Evolutionary conservation across 1,139 yeast genomes (phyloP).

Genomic region (Pichia sp.): DNA sequence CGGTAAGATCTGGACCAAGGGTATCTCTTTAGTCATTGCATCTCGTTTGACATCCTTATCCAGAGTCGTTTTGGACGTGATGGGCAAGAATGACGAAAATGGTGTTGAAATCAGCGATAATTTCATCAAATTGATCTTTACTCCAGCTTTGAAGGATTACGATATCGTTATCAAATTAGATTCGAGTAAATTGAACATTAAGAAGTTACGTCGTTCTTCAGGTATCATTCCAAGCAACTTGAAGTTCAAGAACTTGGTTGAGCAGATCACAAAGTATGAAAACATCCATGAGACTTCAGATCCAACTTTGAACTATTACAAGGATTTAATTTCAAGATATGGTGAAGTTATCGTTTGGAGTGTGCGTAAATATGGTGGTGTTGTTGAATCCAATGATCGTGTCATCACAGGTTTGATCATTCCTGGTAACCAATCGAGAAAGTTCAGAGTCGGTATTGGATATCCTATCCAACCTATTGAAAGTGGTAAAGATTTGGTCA

Average conservation of each 20-base stretch:
- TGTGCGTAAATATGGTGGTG: constrained; percentile 50
- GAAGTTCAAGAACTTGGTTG: constrained; percentile 65
- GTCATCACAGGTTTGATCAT: constrained; percentile 80
- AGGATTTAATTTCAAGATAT: constrained; percentile 54
- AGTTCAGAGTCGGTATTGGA: constrained; percentile 79
- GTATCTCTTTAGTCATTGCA: constrained; percentile 67
- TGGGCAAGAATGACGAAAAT: constrained; percentile 28
- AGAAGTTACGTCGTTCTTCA: constrained; percentile 36
- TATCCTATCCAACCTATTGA: constrained; percentile 70
- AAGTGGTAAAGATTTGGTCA: constrained; percentile 69
- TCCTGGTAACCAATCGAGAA: constrained; percentile 57
- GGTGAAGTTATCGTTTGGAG: constrained; percentile 60
- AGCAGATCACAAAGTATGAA: constrained; percentile 38
- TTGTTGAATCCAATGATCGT: constrained; percentile 41
- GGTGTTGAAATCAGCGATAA: constrained; percentile 33
- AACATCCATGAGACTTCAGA: constrained; percentile 47
- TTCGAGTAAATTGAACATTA: constrained; percentile 32
- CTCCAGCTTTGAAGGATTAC: constrained; percentile 81
- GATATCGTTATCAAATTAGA: constrained; percentile 71
- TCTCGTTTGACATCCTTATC: constrained; percentile 86
- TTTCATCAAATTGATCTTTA: constrained; percentile 58
- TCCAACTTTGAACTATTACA: constrained; percentile 52
- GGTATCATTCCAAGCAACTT: constrained; percentile 53
- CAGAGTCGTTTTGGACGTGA: constrained; percentile 63
- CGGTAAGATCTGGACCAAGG: constrained; percentile 81